Percentiles rank a stretch among this genome's conserved stretches.
Evolutionary conservation across 768 basidiomycete species (phyloP).

Genomic region (Tulasnella sp.): DNA sequence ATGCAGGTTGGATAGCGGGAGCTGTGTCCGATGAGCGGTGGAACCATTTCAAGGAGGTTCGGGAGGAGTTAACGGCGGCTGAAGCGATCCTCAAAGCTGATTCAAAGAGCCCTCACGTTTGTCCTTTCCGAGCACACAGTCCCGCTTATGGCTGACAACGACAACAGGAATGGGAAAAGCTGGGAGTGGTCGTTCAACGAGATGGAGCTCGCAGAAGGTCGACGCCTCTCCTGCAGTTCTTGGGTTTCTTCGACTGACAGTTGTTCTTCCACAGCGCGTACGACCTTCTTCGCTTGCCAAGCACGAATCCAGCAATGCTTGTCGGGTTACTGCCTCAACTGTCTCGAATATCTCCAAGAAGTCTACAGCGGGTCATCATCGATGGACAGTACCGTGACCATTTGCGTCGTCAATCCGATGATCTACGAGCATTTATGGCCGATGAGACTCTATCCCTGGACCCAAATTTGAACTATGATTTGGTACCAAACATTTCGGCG

Average conservation of each 20-base stretch:
- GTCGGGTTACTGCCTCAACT: slow-evolving; percentile 39
- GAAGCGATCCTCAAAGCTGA: slow-evolving; percentile 26
- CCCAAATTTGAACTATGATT: slow-evolving; percentile 54
- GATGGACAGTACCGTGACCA: slow-evolving; percentile 45
- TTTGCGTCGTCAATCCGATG: slow-evolving; percentile 59
- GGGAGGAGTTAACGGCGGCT: slow-evolving; percentile 27
- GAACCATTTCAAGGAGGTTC: slow-evolving; percentile 27
- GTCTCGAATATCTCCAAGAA: slow-evolving; percentile 34
- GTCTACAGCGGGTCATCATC: slow-evolving; percentile 51
- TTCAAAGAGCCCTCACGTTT: slow-evolving; percentile 34
- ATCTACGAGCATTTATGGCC: slow-evolving; percentile 58
- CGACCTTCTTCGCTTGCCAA: slow-evolving; percentile 54
- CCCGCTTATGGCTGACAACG: neutral
- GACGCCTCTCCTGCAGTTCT: neutral
- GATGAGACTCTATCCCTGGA: slow-evolving; percentile 66
- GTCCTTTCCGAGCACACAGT: neutral
- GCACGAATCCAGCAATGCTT: slow-evolving; percentile 36
- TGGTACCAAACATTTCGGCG: slow-evolving; percentile 55
- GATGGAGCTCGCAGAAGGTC: slow-evolving; percentile 40
- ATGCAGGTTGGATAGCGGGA: slow-evolving; percentile 31
- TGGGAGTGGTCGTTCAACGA: slow-evolving; percentile 31
- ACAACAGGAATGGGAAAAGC: slow-evolving; percentile 31
- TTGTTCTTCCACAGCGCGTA: slow-evolving; percentile 43
- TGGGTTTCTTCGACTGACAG: neutral
- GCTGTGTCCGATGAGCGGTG: slow-evolving; percentile 36